phyloP scores from a whole-genome alignment of 176 grass and related monocot genomes.

The Alopecurus myosuroides region DNA sequence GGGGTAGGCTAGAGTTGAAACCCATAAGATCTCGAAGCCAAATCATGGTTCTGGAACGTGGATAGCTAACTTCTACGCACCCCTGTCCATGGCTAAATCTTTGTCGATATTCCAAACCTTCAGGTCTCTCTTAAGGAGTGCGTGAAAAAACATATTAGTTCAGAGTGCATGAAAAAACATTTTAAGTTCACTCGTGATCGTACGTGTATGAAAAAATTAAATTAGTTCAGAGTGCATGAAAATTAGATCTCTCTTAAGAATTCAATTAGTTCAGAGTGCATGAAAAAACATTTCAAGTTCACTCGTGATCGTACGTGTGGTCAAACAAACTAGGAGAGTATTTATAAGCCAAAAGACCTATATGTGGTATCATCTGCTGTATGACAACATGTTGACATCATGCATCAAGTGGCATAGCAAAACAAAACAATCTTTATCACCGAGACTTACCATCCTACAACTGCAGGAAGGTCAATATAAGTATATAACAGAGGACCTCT shows the following conservation, averaged over 20 bases:
- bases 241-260: no score
- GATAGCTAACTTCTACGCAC: no score
- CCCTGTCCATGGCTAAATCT: no score
- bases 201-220: no score
- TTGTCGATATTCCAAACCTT: no score
- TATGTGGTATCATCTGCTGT: neutral
- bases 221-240: neutral
- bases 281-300: neutral
- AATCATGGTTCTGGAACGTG: no score
- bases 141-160: no score
- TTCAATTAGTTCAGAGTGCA: neutral
- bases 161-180: neutral
- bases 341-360: neutral
- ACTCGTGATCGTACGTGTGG: neutral
- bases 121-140: no score
- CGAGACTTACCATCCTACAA: neutral
- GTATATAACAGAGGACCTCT: neutral
- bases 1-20: no score
- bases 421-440: neutral
- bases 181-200: neutral
- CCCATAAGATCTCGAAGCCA: no score
- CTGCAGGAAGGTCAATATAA: slow-evolving; percentile 1
- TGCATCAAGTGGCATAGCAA: neutral
- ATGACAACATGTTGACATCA: neutral
- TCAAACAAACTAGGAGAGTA: slow-evolving; percentile 3